These are phyloP conservation scores for Agrostemma githago DNA, from an alignment of 148 eudicot species.

Conservation along the genomic window DNA sequence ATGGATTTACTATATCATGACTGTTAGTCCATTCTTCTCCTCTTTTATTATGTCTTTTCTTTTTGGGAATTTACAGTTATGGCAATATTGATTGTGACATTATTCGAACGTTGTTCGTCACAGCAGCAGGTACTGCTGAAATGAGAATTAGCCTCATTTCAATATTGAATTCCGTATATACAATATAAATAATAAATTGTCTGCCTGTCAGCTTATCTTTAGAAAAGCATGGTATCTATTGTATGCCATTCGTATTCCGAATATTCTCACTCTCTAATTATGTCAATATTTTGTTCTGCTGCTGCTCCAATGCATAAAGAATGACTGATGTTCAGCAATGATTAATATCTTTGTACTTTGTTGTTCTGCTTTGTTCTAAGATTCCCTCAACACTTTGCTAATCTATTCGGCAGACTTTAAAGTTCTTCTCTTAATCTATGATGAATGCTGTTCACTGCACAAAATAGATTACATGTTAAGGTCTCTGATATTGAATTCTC, in stretches of 20 bases:
- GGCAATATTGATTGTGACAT: neutral
- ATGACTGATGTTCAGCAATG: neutral
- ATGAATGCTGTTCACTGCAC: neutral
- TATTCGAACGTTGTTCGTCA: neutral
- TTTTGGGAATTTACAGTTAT: neutral
- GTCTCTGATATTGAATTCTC: neutral
- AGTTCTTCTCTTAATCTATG: neutral
- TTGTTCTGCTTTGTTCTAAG: too few relatives aligned
- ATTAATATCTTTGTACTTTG: neutral
- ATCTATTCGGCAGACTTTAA: neutral
- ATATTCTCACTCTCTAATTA: neutral
- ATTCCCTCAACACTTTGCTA: too few relatives aligned
- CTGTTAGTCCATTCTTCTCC: conserved; percentile 19
- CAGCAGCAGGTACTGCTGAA: neutral
- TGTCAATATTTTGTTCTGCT: neutral
- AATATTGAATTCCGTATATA: neutral
- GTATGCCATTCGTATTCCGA: neutral
- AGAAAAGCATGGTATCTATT: neutral
- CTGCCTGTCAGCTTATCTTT: neutral
- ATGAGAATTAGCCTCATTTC: neutral
- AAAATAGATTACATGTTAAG: neutral
- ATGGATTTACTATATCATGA: conserved; percentile 34
- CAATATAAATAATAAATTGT: neutral
- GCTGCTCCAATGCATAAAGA: neutral
- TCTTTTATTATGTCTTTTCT: neutral